Percentiles rank a stretch among this genome's conserved stretches.
phyloP scores from a whole-genome alignment of 257 asterid species.

The Mentha longifolia region DNA sequence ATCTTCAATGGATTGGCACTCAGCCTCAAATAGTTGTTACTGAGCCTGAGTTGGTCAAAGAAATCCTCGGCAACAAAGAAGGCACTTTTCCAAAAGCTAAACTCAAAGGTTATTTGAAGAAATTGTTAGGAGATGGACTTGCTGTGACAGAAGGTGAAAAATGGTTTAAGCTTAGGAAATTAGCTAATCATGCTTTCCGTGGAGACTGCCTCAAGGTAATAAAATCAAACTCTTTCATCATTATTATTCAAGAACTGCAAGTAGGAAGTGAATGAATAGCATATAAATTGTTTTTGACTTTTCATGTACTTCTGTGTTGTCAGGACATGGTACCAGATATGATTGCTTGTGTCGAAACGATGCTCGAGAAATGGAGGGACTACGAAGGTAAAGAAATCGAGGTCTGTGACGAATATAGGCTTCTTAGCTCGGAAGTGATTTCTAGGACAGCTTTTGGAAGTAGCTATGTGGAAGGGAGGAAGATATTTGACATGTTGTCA shows the following conservation, averaged over 20 bases:
- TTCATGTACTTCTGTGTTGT: background rate
- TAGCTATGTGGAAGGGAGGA: slow-evolving; percentile 58
- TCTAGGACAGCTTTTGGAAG: slow-evolving; percentile 76
- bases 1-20: slow-evolving; percentile 52
- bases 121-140: slow-evolving; percentile 57
- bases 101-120: slow-evolving; percentile 22
- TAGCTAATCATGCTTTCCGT: slow-evolving; percentile 66
- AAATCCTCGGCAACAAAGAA: slow-evolving; percentile 51
- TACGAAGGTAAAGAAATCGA: slow-evolving; percentile 48
- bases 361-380: slow-evolving; percentile 52
- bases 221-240: background rate
- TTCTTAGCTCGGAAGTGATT: slow-evolving; percentile 57
- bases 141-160: slow-evolving; percentile 50
- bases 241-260: background rate
- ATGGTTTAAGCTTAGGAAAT: slow-evolving; percentile 57
- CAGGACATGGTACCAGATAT: slow-evolving; percentile 63
- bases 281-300: no score
- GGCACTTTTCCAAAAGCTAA: slow-evolving; percentile 38
- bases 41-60: slow-evolving; percentile 56
- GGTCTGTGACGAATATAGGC: slow-evolving; percentile 45
- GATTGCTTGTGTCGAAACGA: slow-evolving; percentile 47
- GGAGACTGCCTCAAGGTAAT: slow-evolving; percentile 57
- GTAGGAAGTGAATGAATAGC: no score
- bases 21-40: slow-evolving; percentile 51
- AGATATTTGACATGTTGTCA: slow-evolving; percentile 49